These are phyloP conservation scores for Apiosordaria backusii DNA, from an alignment of 495 filamentous ascomycete genomes.

Conservation along the genomic window DNA sequence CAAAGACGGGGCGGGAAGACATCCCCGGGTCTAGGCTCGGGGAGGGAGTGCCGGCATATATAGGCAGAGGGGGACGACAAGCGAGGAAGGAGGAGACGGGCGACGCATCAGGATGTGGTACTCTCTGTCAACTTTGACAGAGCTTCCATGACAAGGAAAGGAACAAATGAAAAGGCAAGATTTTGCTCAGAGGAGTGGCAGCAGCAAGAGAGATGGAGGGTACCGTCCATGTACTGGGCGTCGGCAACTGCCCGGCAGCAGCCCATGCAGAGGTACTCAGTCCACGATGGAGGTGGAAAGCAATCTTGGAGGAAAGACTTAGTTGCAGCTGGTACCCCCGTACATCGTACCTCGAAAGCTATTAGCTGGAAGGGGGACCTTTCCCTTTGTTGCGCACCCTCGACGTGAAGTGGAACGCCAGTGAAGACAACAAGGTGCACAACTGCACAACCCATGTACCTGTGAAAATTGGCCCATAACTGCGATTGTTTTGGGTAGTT, in stretches of 20 bases:
- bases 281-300: constrained; percentile 5
- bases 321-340: constrained; percentile 16
- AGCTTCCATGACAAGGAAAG: constrained; percentile 4
- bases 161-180: constrained; percentile 6
- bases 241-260: constrained; percentile 15
- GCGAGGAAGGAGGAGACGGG: constrained; percentile 14
- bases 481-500: background rate
- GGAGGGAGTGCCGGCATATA: constrained; percentile 44
- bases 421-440: constrained; percentile 11
- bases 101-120: constrained; percentile 13
- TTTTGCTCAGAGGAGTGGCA: constrained; percentile 2
- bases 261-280: constrained; percentile 18
- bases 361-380: constrained; percentile 11
- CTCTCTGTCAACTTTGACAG: constrained; percentile 17
- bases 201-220: constrained; percentile 11
- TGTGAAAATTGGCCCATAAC: constrained; percentile 9
- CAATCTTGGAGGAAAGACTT: constrained; percentile 15
- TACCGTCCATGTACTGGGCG: constrained; percentile 19
- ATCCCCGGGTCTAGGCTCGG: constrained; percentile 39
- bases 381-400: constrained; percentile 22
- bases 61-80: constrained; percentile 30
- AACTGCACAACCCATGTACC: constrained; percentile 11
- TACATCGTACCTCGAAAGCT: constrained; percentile 5
- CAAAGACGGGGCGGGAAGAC: constrained; percentile 34
- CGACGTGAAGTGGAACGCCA: constrained; percentile 24